Evolutionary conservation across 306 rosid genomes (phyloP).

Genomic region (Trichosanthes truncata): DNA sequence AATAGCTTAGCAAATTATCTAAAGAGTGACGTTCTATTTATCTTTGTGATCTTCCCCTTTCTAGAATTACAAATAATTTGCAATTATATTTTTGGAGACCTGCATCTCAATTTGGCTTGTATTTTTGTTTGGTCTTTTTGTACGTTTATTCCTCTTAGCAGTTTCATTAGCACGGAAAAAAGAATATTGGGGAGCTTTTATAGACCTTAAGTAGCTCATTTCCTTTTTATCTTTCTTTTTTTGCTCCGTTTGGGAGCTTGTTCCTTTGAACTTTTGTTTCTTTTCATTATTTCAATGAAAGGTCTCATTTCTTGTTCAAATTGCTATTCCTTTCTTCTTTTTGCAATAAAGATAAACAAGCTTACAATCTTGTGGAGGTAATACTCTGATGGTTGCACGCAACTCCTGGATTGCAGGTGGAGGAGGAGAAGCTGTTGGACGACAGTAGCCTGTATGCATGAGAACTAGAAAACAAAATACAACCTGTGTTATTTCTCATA

Average conservation of each 20-base stretch:
- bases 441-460: constrained; percentile 98
- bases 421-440: constrained; percentile 92
- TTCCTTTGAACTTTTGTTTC: too few species aligned
- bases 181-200: too few species aligned
- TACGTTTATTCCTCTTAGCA: too few species aligned
- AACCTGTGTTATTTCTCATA: background rate
- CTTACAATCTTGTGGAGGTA: constrained; percentile 91
- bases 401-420: constrained; percentile 81
- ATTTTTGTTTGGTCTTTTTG: too few species aligned
- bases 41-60: background rate
- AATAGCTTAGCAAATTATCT: background rate
- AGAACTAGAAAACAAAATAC: constrained; percentile 51
- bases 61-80: background rate
- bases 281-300: too few species aligned
- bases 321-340: background rate
- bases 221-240: too few species aligned
- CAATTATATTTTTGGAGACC: too few species aligned
- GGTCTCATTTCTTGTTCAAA: background rate
- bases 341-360: constrained; percentile 8
- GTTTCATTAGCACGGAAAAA: too few species aligned
- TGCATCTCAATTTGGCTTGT: too few species aligned
- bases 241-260: too few species aligned
- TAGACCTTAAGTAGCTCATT: too few species aligned
- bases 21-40: background rate
- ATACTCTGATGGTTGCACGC: constrained; percentile 59